Percentiles rank a stretch among this genome's conserved stretches.
These are phyloP conservation scores for Asterophora parasitica DNA, from an alignment of 768 basidiomycete species.

Conservation along the genomic window DNA sequence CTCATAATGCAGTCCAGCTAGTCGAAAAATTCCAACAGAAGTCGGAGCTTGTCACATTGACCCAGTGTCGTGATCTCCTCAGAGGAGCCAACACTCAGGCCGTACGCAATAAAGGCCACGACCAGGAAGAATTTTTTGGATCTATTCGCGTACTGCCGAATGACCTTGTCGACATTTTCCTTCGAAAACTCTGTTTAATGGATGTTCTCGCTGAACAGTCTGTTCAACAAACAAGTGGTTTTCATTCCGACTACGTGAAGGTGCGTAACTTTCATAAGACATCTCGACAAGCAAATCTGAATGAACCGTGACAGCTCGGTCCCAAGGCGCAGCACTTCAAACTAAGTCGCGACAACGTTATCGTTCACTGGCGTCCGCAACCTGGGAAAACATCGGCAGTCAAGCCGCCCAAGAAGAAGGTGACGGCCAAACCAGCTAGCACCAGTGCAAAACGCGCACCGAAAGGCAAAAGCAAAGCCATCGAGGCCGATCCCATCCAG, in stretches of 20 bases:
- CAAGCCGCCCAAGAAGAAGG: slow-evolving; percentile 18
- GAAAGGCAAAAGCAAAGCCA: slow-evolving; percentile 24
- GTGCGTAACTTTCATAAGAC: slow-evolving; percentile 25
- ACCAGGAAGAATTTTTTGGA: slow-evolving; percentile 48
- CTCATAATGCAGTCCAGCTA: slow-evolving; percentile 53
- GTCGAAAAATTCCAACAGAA: slow-evolving; percentile 39
- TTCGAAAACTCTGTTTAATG: slow-evolving; percentile 50
- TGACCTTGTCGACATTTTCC: slow-evolving; percentile 60
- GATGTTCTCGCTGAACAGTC: slow-evolving; percentile 45
- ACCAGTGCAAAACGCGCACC: slow-evolving; percentile 14
- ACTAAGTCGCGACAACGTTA: slow-evolving; percentile 17
- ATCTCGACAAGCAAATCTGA: not conserved
- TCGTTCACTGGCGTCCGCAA: slow-evolving; percentile 31
- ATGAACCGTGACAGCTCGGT: slow-evolving; percentile 27
- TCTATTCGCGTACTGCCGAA: slow-evolving; percentile 43
- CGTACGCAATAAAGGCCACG: slow-evolving; percentile 43
- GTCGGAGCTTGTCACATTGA: slow-evolving; percentile 54
- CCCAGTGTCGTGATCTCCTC: slow-evolving; percentile 58
- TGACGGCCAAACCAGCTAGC: slow-evolving; percentile 15
- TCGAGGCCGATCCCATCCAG: slow-evolving; percentile 31
- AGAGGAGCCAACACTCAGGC: slow-evolving; percentile 53
- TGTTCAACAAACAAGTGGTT: slow-evolving; percentile 41
- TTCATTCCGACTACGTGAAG: slow-evolving; percentile 47
- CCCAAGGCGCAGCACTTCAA: slow-evolving; percentile 25
- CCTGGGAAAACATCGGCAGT: slow-evolving; percentile 18